Percentiles rank a stretch among this genome's conserved stretches.
Evolutionary conservation across 768 basidiomycete genomes (phyloP).

Genomic region (Rhodotorula babjevae): DNA sequence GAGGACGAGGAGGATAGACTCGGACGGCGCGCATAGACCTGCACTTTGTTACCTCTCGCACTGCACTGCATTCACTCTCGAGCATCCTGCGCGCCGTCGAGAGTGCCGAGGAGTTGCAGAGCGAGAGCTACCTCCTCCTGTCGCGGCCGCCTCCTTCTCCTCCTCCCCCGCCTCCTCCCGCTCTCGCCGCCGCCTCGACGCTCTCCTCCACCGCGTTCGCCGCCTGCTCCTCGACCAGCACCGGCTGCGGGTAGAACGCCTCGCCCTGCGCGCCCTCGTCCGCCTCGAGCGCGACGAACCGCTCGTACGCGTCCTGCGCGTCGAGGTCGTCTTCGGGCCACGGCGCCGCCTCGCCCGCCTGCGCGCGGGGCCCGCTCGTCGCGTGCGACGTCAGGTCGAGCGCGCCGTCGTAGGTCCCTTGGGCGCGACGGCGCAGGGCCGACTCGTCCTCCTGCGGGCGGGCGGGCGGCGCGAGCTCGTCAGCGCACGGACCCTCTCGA

Average conservation of each 20-base stretch:
- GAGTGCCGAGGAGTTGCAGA: neutral
- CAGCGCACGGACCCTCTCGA: neutral
- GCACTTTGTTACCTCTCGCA: too few relatives aligned
- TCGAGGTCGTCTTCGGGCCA: slow-evolving; percentile 13
- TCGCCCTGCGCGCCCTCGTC: slow-evolving; percentile 39
- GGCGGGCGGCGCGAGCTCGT: neutral
- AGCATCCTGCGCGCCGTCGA: too few relatives aligned
- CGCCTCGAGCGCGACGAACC: slow-evolving; percentile 36
- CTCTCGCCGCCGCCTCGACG: neutral
- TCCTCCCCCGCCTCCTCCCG: neutral
- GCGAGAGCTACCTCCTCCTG: neutral
- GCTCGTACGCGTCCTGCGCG: slow-evolving; percentile 23
- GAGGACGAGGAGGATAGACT: too few relatives aligned
- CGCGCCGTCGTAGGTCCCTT: slow-evolving; percentile 37
- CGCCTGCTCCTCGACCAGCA: neutral
- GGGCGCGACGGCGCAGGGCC: slow-evolving; percentile 34
- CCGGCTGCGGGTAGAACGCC: slow-evolving; percentile 34
- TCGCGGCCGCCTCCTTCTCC: too few relatives aligned
- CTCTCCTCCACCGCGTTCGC: neutral
- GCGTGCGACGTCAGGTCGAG: slow-evolving; percentile 31
- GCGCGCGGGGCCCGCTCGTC: slow-evolving; percentile 10
- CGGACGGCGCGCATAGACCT: too few relatives aligned
- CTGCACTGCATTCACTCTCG: too few relatives aligned
- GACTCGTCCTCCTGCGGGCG: slow-evolving; percentile 33
- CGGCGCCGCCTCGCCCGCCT: slow-evolving; percentile 1